A percentile compares a stretch with the other conserved stretches of the same genome.
Conservation (phyloP, 441 rosid genomes). For the Erysimum cheiri region DNA sequence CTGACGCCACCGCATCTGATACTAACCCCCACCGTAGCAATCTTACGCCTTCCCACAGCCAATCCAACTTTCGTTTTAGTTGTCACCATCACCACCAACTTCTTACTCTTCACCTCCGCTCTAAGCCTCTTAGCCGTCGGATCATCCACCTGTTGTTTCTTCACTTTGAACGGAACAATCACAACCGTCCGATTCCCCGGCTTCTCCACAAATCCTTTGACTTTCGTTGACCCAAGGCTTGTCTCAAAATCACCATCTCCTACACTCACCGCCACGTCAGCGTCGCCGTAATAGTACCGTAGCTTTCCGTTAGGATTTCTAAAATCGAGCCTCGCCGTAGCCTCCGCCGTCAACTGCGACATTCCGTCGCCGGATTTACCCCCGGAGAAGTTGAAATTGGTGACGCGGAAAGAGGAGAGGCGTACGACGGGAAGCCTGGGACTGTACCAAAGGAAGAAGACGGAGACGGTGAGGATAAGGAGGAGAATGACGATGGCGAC, state of each 20-base stretch:
- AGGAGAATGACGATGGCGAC: constrained; percentile 48
- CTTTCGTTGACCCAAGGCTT: constrained; percentile 49
- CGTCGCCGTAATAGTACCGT: constrained; percentile 46
- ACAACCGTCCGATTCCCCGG: constrained; percentile 54
- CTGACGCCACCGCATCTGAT: constrained; percentile 52
- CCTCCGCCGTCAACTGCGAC: constrained; percentile 45
- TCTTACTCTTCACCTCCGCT: constrained; percentile 43
- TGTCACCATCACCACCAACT: constrained; percentile 54
- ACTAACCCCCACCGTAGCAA: constrained; percentile 48
- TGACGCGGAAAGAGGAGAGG: constrained; percentile 57
- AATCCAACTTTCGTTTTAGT: constrained; percentile 57
- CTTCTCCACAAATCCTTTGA: constrained; percentile 55
- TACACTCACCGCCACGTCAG: constrained; percentile 44
- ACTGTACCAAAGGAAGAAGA: constrained; percentile 67
- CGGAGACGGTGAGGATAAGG: constrained; percentile 38
- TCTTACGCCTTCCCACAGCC: constrained; percentile 43
- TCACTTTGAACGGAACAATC: constrained; percentile 50
- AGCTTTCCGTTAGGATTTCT: constrained; percentile 64
- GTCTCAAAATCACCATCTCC: constrained; percentile 44
- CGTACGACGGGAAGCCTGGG: constrained; percentile 72
- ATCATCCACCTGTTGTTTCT: constrained; percentile 50
- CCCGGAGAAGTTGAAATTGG: constrained; percentile 44
- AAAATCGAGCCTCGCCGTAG: constrained; percentile 52
- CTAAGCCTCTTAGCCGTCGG: constrained; percentile 46
- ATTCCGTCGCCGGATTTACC: constrained; percentile 47